Evolutionary conservation across 768 basidiomycete species (phyloP).

Genomic region (Lyophyllum atratum): DNA sequence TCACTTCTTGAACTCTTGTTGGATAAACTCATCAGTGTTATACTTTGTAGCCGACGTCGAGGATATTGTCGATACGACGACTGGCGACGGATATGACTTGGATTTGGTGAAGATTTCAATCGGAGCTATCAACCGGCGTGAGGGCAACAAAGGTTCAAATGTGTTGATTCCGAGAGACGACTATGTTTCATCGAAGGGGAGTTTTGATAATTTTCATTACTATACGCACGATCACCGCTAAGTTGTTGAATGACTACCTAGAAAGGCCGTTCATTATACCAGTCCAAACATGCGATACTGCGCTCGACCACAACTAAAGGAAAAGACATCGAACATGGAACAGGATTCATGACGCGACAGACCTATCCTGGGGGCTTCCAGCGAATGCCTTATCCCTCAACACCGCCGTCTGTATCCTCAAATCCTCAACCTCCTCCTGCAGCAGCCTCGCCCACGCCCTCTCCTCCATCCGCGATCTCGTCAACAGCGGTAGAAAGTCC

Average conservation of each 20-base stretch:
- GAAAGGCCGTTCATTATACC: no score
- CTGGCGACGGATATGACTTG: conserved; percentile 40
- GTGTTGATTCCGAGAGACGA: neutral
- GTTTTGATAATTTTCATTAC: no score
- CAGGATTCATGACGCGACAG: neutral
- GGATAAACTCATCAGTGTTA: no score
- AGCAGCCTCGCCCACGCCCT: conserved; percentile 32
- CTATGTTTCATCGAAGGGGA: no score
- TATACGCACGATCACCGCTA: no score
- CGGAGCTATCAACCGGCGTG: conserved; percentile 58
- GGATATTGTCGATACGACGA: conserved; percentile 73
- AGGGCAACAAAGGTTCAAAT: conserved; percentile 15
- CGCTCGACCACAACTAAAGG: no score
- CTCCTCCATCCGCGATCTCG: conserved; percentile 49
- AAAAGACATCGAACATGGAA: no score
- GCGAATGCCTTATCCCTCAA: conserved; percentile 34
- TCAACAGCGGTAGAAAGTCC: conserved; percentile 45
- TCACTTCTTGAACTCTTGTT: neutral
- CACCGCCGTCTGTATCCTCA: conserved; percentile 45
- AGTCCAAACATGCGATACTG: no score
- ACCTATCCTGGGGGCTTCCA: neutral
- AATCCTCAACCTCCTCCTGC: conserved; percentile 49
- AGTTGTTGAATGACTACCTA: no score
- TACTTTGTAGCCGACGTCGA: conserved; percentile 25
- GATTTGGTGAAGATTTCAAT: conserved; percentile 61